Conservation (phyloP, 768 basidiomycete species). For the Amanita muscaria region DNA sequence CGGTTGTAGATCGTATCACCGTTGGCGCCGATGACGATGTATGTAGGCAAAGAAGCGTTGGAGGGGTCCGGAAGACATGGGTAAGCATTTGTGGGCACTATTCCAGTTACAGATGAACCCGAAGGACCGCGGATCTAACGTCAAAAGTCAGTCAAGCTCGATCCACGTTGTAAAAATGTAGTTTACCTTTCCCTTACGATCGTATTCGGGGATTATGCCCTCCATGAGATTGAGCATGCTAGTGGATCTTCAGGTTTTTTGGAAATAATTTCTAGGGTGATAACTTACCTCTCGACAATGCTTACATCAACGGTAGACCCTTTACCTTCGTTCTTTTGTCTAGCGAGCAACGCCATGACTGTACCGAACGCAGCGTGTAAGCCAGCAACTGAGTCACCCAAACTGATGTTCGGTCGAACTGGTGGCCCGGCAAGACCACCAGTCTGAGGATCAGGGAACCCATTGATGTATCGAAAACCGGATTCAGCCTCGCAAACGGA, state of each 20-base stretch:
- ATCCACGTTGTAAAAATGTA: neutral
- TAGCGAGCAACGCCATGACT: constrained; percentile 49
- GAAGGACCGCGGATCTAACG: constrained; percentile 58
- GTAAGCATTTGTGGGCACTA: constrained; percentile 69
- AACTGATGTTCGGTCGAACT: constrained; percentile 61
- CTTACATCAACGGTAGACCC: constrained; percentile 67
- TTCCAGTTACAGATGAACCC: constrained; percentile 66
- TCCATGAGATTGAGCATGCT: constrained; percentile 77
- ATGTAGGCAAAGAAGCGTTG: constrained; percentile 34
- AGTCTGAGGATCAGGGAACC: constrained; percentile 45
- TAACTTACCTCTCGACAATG: constrained; percentile 56
- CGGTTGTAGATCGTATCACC: constrained; percentile 62
- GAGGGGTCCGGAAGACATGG: constrained; percentile 47
- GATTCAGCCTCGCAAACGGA: constrained; percentile 73
- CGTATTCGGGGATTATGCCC: constrained; percentile 67
- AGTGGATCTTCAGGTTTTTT: neutral
- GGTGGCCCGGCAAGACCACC: constrained; percentile 52
- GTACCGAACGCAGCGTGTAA: constrained; percentile 70
- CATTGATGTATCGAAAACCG: constrained; percentile 68
- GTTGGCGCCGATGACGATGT: constrained; percentile 66
- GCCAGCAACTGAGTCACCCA: constrained; percentile 66
- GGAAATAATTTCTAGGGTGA: neutral
- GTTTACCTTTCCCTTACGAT: constrained; percentile 56
- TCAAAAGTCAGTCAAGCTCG: neutral
- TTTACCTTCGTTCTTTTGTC: constrained; percentile 29